These are phyloP conservation scores for Wickerhamomyces ciferrii DNA, from an alignment of 805 yeast genomes.

Conservation along the genomic window DNA sequence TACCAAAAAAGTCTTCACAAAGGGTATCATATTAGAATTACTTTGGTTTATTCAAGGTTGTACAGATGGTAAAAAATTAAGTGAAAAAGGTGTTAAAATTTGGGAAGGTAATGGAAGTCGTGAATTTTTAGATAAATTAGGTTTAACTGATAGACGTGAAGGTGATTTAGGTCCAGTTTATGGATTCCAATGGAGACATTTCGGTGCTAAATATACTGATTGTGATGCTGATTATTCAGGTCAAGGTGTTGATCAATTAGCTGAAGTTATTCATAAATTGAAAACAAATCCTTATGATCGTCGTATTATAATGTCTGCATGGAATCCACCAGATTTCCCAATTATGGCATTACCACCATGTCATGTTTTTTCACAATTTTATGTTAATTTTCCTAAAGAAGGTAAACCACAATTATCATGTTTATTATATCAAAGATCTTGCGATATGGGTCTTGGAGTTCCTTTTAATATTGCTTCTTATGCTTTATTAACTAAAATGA, in stretches of 20 bases:
- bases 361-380: conserved; percentile 94
- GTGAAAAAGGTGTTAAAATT: conserved; percentile 86
- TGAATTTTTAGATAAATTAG: conserved; percentile 80
- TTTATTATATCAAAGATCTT: conserved; percentile 91
- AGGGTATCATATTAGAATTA: conserved; percentile 84
- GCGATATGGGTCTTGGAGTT: conserved; percentile 99
- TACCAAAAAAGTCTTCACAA: conserved; percentile 86
- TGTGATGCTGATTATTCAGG: conserved; percentile 86
- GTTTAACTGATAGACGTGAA: conserved; percentile 72
- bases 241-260: conserved; percentile 87
- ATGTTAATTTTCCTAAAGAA: conserved; percentile 74
- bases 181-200: conserved; percentile 99
- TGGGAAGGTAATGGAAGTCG: conserved; percentile 99
- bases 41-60: conserved; percentile 90
- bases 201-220: conserved; percentile 87
- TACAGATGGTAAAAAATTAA: conserved; percentile 77
- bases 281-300: conserved; percentile 92
- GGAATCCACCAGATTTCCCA: conserved; percentile 96
- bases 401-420: conserved; percentile 74
- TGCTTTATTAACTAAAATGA: conserved; percentile 88
- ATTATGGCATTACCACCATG: conserved; percentile 99
- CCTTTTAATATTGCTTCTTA: conserved; percentile 98
- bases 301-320: conserved; percentile 90
- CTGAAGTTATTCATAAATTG: conserved; percentile 70
- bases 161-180: conserved; percentile 98